These are phyloP conservation scores for Postia placenta DNA, from an alignment of 768 basidiomycete species.

Conservation along the genomic window DNA sequence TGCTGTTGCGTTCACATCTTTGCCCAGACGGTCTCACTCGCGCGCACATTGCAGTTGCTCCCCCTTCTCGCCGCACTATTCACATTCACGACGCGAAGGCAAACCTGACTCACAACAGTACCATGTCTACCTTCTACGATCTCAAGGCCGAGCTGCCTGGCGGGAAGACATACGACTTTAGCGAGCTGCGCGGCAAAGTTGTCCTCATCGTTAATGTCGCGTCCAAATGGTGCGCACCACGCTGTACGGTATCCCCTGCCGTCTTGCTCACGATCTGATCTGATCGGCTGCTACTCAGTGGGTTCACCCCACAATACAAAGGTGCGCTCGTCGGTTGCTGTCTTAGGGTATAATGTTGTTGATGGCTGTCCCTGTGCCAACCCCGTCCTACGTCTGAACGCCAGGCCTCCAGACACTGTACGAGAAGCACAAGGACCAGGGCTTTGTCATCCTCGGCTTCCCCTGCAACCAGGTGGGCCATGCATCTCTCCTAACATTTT, in stretches of 20 bases:
- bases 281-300: constrained; percentile 33
- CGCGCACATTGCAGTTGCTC: too few species aligned
- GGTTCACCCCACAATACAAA: constrained; percentile 80
- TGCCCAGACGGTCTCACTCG: too few species aligned
- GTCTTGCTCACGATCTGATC: not conserved
- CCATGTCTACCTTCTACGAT: constrained; percentile 47
- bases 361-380: too few species aligned
- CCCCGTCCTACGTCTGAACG: not conserved
- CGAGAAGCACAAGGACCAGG: constrained; percentile 74
- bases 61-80: too few species aligned
- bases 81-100: too few species aligned
- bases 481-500: not conserved
- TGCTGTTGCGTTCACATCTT: too few species aligned
- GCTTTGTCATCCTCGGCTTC: constrained; percentile 80
- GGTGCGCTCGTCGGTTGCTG: constrained; percentile 29
- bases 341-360: too few species aligned
- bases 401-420: constrained; percentile 74
- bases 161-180: constrained; percentile 53
- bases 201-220: constrained; percentile 78
- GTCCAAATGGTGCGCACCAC: constrained; percentile 56
- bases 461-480: constrained; percentile 76
- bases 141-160: constrained; percentile 61
- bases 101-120: not conserved
- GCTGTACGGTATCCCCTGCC: not conserved
- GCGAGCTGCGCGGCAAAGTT: constrained; percentile 67